phyloP scores from a whole-genome alignment of 345 rosid species.

The Gossypium ekmanianum region DNA sequence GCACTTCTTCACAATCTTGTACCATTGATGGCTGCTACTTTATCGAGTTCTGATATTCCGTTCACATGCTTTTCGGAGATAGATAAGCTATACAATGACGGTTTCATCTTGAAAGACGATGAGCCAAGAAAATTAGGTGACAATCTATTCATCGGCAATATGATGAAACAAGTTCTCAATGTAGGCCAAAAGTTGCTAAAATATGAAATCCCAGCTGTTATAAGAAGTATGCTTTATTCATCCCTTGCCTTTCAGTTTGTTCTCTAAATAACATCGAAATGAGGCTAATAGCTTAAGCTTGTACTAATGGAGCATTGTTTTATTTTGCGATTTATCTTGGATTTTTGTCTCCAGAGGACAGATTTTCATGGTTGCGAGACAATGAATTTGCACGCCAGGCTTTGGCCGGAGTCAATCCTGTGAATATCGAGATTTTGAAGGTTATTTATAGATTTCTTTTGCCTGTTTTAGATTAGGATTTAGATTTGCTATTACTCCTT shows the following conservation, averaged over 20 bases:
- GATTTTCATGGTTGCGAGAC: conserved; percentile 93
- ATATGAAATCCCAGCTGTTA: conserved; percentile 75
- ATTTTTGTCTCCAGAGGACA: conserved; percentile 52
- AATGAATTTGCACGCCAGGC: conserved; percentile 90
- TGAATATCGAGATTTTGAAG: conserved; percentile 70
- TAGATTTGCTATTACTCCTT: not conserved
- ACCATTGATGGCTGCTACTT: conserved; percentile 71
- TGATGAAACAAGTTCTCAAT: conserved; percentile 46
- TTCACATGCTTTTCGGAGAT: conserved; percentile 91
- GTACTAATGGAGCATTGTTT: conserved; percentile 7
- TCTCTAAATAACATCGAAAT: not conserved
- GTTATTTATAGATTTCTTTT: conserved; percentile 22
- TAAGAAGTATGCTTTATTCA: conserved; percentile 42
- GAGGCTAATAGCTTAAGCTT: not conserved
- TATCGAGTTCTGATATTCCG: conserved; percentile 73
- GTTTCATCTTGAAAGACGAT: conserved; percentile 52
- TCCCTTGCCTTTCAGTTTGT: not conserved
- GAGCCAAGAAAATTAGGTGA: conserved; percentile 26
- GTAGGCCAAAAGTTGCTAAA: conserved; percentile 57
- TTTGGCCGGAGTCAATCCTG: conserved; percentile 91
- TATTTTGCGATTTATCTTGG: conserved; percentile 1
- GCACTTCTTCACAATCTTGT: conserved; percentile 89
- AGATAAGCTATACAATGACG: conserved; percentile 61
- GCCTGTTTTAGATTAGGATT: conserved; percentile 6
- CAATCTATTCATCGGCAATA: conserved; percentile 27